These are phyloP conservation scores for Hysterium pulicare DNA, from an alignment of 2,329 filamentous ascomycete genomes.

Conservation along the genomic window DNA sequence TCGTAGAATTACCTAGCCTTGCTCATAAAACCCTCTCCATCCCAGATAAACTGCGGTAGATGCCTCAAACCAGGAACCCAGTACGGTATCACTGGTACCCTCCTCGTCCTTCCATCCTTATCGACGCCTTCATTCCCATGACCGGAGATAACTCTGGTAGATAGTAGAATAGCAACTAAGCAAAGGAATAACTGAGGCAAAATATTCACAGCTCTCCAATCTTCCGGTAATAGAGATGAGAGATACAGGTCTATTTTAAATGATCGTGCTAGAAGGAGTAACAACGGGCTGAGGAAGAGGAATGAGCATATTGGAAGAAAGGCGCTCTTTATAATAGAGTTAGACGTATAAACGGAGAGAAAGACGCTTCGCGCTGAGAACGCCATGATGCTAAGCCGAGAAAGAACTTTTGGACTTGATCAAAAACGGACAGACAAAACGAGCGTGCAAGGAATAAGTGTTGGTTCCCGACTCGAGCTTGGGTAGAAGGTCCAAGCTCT, in stretches of 20 bases:
- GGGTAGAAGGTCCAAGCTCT: too few species aligned
- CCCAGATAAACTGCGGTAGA: constrained; percentile 47
- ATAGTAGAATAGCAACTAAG: constrained; percentile 23
- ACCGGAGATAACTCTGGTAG: constrained; percentile 30
- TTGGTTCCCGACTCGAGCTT: too few species aligned
- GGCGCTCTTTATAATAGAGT: constrained; percentile 27
- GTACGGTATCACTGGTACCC: constrained; percentile 53
- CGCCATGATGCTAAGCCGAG: constrained; percentile 16
- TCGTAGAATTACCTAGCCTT: constrained; percentile 43
- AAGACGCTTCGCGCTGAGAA: constrained; percentile 29
- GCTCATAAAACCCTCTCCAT: constrained; percentile 44
- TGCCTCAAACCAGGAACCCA: constrained; percentile 60
- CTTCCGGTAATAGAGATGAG: constrained; percentile 17
- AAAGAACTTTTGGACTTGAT: not conserved
- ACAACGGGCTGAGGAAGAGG: constrained; percentile 28
- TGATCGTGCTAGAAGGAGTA: constrained; percentile 20
- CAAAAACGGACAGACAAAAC: not conserved
- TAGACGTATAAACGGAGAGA: constrained; percentile 31
- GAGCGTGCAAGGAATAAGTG: too few species aligned
- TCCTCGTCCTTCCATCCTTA: constrained; percentile 30
- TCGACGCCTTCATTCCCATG: constrained; percentile 10
- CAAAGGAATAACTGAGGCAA: constrained; percentile 27
- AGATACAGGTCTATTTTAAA: constrained; percentile 19
- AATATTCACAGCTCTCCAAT: constrained; percentile 26
- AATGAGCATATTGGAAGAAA: constrained; percentile 35